A percentile compares a stretch with the other conserved stretches of the same genome.
Evolutionary conservation across 2,329 filamentous ascomycete genomes (phyloP).

Genomic region (Remersonia thermophila): DNA sequence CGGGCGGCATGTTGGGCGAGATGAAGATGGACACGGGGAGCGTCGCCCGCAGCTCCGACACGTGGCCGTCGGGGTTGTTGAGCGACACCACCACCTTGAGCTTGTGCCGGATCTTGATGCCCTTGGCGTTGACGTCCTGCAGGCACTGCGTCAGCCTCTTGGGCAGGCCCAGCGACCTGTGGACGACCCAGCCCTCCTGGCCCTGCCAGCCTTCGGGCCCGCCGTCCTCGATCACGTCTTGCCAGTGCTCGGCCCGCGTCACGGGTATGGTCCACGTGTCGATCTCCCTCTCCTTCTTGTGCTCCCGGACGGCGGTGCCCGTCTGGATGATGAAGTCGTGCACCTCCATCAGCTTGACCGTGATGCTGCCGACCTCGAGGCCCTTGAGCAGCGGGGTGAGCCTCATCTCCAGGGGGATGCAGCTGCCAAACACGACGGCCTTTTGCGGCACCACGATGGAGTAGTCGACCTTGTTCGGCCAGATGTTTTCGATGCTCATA

Average conservation of each 20-base stretch:
- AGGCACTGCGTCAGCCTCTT: conserved; percentile 72
- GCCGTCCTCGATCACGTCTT: conserved; percentile 55
- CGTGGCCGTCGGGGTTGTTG: conserved; percentile 87
- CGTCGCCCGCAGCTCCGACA: conserved; percentile 85
- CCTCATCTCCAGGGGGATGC: conserved; percentile 70
- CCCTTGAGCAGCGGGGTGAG: conserved; percentile 84
- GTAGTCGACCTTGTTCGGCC: conserved; percentile 96
- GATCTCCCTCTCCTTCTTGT: conserved; percentile 54
- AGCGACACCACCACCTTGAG: conserved; percentile 83
- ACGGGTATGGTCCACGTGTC: conserved; percentile 45
- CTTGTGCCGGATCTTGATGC: conserved; percentile 88
- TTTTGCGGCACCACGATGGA: conserved; percentile 88
- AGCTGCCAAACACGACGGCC: conserved; percentile 86
- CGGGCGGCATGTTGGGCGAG: conserved; percentile 80
- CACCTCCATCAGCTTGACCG: conserved; percentile 66
- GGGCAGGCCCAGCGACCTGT: conserved; percentile 56
- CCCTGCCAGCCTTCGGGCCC: conserved; percentile 42
- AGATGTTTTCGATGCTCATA: conserved; percentile 94
- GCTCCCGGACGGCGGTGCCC: conserved; percentile 37
- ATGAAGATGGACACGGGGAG: conserved; percentile 90
- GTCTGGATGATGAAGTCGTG: conserved; percentile 52
- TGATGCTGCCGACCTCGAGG: conserved; percentile 70
- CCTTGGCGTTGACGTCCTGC: conserved; percentile 78
- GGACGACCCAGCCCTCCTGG: conserved; percentile 52
- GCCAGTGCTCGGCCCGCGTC: conserved; percentile 50